A percentile compares a stretch with the other conserved stretches of the same genome.
phyloP scores from a whole-genome alignment of 2,329 filamentous ascomycete genomes.

The Zymoseptoria pseudotritici region DNA sequence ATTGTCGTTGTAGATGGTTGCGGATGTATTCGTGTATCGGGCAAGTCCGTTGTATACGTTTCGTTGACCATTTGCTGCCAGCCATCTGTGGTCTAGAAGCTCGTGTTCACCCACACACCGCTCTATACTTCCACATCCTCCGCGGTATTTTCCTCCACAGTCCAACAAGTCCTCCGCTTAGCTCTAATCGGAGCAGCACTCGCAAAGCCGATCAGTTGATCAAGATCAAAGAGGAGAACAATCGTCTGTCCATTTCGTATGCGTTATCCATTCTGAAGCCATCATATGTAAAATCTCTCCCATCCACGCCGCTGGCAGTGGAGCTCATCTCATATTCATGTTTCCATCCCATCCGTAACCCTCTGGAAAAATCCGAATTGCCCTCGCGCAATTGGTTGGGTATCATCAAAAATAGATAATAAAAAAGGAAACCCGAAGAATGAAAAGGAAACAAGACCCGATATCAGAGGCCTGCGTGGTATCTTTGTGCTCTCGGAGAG shows the following conservation, averaged over 20 bases:
- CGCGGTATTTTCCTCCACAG: not conserved
- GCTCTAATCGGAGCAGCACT: not conserved
- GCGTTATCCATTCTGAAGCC: not conserved
- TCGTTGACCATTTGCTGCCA: not conserved
- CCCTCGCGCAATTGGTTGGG: not conserved
- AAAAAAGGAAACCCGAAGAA: not conserved
- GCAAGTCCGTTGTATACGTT: not conserved
- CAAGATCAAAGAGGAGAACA: not conserved
- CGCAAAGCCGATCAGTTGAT: not conserved
- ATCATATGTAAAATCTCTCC: not conserved
- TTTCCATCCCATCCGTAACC: not conserved
- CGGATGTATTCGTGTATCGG: no score
- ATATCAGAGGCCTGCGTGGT: constrained; percentile 20
- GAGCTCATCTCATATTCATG: not conserved
- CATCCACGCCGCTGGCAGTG: not conserved
- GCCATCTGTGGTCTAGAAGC: not conserved
- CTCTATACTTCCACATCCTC: not conserved
- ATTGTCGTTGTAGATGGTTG: not conserved
- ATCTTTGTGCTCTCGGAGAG: constrained; percentile 13
- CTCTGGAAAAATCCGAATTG: not conserved
- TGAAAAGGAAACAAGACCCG: constrained; percentile 14
- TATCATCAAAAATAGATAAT: not conserved
- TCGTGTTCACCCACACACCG: not conserved
- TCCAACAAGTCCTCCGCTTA: not conserved
- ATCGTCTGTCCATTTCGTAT: not conserved